These are phyloP conservation scores for Saussurea involucrata DNA, from an alignment of 129 eudicot species.

Conservation along the genomic window DNA sequence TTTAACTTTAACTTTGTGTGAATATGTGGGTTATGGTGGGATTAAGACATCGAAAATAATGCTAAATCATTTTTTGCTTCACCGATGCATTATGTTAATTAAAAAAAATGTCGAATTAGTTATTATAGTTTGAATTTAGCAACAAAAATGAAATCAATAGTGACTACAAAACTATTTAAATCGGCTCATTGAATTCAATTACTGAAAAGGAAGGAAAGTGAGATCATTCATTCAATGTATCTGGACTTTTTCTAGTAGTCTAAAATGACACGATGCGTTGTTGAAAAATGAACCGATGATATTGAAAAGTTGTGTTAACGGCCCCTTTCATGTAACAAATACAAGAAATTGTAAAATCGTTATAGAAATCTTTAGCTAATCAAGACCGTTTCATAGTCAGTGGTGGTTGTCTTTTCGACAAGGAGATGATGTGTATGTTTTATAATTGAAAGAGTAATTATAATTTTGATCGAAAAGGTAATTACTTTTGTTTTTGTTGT, in stretches of 20 bases:
- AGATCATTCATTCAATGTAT: neutral
- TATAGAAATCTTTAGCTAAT: neutral
- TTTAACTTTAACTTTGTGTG: slow-evolving; percentile 29
- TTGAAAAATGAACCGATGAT: neutral
- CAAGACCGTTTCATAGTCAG: neutral
- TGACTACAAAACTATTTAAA: neutral
- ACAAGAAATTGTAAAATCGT: neutral
- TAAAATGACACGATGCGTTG: neutral
- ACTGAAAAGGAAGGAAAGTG: neutral
- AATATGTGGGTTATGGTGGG: slow-evolving; percentile 23
- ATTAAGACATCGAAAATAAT: slow-evolving; percentile 19
- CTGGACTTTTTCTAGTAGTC: neutral
- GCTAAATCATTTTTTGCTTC: neutral
- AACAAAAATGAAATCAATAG: neutral
- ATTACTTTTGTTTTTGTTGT: neutral
- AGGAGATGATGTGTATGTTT: neutral
- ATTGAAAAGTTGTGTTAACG: neutral
- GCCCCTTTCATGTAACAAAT: neutral
- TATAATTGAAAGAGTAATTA: neutral
- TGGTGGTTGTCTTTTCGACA: neutral
- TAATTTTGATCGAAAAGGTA: neutral
- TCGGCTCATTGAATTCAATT: neutral
- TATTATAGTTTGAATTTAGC: neutral
- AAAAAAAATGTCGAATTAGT: too few relatives aligned
- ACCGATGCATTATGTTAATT: neutral